Base-by-base conservation (phyloP, 2,329 filamentous ascomycete genomes). In the Lachnellula subtilissima region DNA sequence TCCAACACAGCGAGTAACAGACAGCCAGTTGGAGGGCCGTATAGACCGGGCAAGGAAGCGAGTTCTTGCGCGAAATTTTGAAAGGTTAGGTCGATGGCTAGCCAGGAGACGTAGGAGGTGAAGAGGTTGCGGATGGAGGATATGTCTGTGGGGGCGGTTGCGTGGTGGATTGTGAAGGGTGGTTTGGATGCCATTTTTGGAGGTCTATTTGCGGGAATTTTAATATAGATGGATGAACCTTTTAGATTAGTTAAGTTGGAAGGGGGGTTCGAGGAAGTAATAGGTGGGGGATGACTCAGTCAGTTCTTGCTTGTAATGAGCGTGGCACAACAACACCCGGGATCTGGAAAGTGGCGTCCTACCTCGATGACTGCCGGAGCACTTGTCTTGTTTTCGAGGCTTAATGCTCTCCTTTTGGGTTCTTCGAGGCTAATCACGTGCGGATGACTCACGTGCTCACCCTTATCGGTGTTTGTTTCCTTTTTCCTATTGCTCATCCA, bases 1-100 rank as follows among this genome's bases (percentile, higher is more conserved):
- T 28, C 9, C 14, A 50, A 36, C 49, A 40, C 32, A 14, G 79
- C 79, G 3, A 84, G 72, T 19, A 82, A 72, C 0, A 84, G 65
- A 22, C 73, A 72, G 2, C 80, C 82, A 4, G 70, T 70, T 2
- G 71, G 67, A 4, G 70, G 66, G 0, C 73, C 67, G 65, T 85
- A 85, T 64, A 78, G 78, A 1, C 81, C 81, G 0, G 82, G 82
- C 15, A 85, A 69, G 8, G 67, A 71, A 6, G 73, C 69, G 19
- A 85, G 71, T 65, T 85, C 82, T 9, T 71, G 64, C 9, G 73
- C 64, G 68, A 83, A 85, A 57, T 75, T 72, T 66, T 85, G 82
- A 64, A 81, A 85, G 11, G 74, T 72, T 37, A 85, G 78, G 61
- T 82, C 80, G 51, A 85, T 73, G 19, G 72, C 72, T 1, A 85